Evolutionary conservation across 345 rosid species (phyloP).

Genomic region (Linum lewisii): DNA sequence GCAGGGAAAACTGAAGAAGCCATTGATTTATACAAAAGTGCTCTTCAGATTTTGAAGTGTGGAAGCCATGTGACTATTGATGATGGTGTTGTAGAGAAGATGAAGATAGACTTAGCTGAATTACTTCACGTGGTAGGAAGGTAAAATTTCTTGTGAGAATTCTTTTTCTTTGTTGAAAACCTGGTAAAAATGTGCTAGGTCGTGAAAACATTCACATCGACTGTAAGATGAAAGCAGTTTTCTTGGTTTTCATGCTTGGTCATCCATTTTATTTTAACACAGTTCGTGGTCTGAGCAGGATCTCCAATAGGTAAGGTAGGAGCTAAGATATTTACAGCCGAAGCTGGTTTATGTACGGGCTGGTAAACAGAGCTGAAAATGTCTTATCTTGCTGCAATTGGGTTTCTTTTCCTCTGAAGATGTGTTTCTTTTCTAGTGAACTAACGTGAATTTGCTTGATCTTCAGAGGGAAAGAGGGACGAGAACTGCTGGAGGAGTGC

Average conservation of each 20-base stretch:
- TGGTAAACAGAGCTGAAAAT: too few relatives aligned
- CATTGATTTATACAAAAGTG: slow-evolving; percentile 50
- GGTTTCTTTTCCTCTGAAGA: too few relatives aligned
- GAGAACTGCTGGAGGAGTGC: slow-evolving; percentile 74
- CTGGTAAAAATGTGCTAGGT: not conserved
- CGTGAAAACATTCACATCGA: not conserved
- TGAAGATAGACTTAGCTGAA: slow-evolving; percentile 87
- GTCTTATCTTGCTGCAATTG: too few relatives aligned
- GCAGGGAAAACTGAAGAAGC: slow-evolving; percentile 72
- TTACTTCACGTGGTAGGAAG: slow-evolving; percentile 77
- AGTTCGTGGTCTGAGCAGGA: too few relatives aligned
- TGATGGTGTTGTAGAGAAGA: slow-evolving; percentile 52
- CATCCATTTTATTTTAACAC: too few relatives aligned
- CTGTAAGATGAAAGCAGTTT: not conserved
- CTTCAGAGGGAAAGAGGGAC: slow-evolving; percentile 70
- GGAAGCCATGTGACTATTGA: slow-evolving; percentile 50
- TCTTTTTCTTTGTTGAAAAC: too few relatives aligned
- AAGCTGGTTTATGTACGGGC: too few relatives aligned
- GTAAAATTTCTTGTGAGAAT: slow-evolving; percentile 20
- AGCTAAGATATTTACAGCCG: too few relatives aligned
- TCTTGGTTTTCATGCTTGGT: too few relatives aligned
- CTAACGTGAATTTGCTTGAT: slow-evolving; percentile 4
- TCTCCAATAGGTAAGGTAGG: too few relatives aligned
- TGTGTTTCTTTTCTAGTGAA: too few relatives aligned
- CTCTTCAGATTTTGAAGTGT: slow-evolving; percentile 52